Conservation (phyloP, 352 stramenopile species). For the Phytophthora aleatoria region DNA sequence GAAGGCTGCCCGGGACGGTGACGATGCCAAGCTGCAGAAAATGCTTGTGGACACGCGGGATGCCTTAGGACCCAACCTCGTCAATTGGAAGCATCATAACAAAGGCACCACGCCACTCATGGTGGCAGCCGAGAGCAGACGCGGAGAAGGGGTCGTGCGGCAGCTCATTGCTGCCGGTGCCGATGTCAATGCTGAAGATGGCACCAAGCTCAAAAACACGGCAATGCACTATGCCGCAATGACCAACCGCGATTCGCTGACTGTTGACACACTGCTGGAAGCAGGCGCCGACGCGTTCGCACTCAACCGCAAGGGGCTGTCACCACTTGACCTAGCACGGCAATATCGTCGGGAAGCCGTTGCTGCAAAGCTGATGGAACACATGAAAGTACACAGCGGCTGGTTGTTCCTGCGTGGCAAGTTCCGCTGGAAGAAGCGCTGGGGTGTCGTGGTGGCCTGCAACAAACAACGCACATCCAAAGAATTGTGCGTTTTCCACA, state of each 20-base stretch:
- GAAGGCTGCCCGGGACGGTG: conserved; percentile 37
- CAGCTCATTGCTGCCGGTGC: conserved; percentile 57
- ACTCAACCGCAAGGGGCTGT: conserved; percentile 64
- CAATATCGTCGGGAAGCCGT: conserved; percentile 43
- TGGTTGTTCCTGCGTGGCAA: conserved; percentile 58
- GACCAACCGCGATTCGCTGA: conserved; percentile 46
- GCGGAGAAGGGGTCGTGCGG: conserved; percentile 18
- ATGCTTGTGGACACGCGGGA: conserved; percentile 29
- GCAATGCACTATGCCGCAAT: conserved; percentile 69
- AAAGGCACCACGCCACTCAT: conserved; percentile 73
- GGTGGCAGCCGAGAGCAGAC: conserved; percentile 44
- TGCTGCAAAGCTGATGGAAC: conserved; percentile 43
- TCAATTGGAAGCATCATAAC: conserved; percentile 44
- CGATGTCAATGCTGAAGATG: conserved; percentile 48
- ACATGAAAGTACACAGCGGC: conserved; percentile 57
- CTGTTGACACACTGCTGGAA: conserved; percentile 54
- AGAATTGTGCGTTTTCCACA: conserved; percentile 59
- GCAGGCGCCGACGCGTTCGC: conserved; percentile 53
- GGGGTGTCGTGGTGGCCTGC: conserved; percentile 64
- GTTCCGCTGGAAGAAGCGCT: conserved; percentile 65
- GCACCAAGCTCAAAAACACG: conserved; percentile 53
- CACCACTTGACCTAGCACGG: conserved; percentile 63
- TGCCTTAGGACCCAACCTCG: conserved; percentile 31
- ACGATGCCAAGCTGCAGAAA: conserved; percentile 28
- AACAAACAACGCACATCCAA: conserved; percentile 48